Evolutionary conservation across 2,329 filamentous ascomycete genomes (phyloP).

Genomic region (Fusarium aywerte): DNA sequence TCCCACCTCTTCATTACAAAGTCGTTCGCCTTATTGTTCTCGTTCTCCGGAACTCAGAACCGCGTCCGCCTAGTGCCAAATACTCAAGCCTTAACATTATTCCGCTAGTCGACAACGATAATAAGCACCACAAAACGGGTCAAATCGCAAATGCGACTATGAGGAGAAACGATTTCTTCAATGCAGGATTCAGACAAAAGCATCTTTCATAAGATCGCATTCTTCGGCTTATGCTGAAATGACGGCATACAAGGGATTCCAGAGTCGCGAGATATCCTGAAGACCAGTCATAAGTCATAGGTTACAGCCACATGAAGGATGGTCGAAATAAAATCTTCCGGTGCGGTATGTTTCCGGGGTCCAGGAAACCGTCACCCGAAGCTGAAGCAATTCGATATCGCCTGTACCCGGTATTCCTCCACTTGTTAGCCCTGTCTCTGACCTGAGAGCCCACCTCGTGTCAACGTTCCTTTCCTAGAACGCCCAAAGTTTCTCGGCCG

Average conservation of each 20-base stretch:
- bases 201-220: constrained; percentile 7
- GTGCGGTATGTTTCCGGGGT: constrained; percentile 20
- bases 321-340: constrained; percentile 7
- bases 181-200: constrained; percentile 1
- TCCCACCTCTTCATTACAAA: constrained; percentile 20
- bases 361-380: constrained; percentile 18
- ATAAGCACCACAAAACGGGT: constrained; percentile 13
- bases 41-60: constrained; percentile 29
- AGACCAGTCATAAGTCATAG: neutral
- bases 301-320: neutral
- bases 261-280: constrained; percentile 7
- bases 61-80: constrained; percentile 35
- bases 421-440: neutral
- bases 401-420: constrained; percentile 1
- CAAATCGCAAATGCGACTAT: constrained; percentile 7
- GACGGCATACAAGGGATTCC: neutral
- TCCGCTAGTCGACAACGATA: constrained; percentile 21
- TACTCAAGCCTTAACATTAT: neutral
- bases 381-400: constrained; percentile 6
- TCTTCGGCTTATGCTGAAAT: neutral
- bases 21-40: constrained; percentile 23
- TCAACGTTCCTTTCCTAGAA: neutral
- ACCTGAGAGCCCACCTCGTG: neutral
- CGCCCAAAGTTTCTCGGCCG: constrained; percentile 8
- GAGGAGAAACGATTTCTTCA: constrained; percentile 5